phyloP scores from a whole-genome alignment of 257 asterid genomes.

The Scutellaria galericulata region DNA sequence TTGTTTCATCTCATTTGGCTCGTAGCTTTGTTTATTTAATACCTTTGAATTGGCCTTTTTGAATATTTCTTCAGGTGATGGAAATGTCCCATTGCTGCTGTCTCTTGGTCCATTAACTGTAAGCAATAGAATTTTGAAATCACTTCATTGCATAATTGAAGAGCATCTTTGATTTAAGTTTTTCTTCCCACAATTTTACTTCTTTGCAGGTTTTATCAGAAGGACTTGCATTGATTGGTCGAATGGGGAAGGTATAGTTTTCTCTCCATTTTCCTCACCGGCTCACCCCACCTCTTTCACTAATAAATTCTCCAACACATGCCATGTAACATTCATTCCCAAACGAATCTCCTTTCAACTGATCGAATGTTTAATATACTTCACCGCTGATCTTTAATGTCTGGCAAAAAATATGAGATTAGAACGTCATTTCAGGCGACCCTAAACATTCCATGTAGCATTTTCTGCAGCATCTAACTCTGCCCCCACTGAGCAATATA shows the following conservation, averaged over 20 bases:
- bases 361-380: not conserved
- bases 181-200: constrained; percentile 25
- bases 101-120: constrained; percentile 70
- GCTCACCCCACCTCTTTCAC: constrained; percentile 17
- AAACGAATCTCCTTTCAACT: not conserved
- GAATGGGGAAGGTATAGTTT: constrained; percentile 76
- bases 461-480: not conserved
- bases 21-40: constrained; percentile 6
- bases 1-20: not conserved
- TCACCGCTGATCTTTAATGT: not conserved
- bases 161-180: constrained; percentile 1
- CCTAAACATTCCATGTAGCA: not conserved
- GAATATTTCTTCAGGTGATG: constrained; percentile 45
- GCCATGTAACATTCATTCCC: not conserved
- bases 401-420: not conserved
- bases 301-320: not conserved
- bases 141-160: constrained; percentile 12
- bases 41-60: not conserved
- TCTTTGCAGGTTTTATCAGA: constrained; percentile 68
- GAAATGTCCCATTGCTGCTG: constrained; percentile 46
- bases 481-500: not conserved
- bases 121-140: constrained; percentile 41
- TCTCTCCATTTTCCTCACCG: not conserved
- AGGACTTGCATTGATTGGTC: constrained; percentile 95
- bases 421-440: not conserved